Conservation (phyloP, 192 early-diverging fungal genomes). For the Entophlyctis luteolus region DNA sequence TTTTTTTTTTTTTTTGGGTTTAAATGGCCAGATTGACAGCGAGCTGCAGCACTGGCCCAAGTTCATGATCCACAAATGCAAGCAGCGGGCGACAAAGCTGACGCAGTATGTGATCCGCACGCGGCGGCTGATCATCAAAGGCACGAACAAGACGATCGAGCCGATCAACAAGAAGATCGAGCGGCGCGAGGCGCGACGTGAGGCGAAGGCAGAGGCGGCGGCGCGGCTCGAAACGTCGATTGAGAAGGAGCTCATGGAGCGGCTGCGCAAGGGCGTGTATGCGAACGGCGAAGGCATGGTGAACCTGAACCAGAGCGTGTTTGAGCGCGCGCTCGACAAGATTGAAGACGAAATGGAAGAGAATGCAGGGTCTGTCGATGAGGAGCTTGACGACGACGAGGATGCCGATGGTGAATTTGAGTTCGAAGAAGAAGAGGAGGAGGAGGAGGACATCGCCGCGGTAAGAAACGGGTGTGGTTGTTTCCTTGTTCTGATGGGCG, state of each 20-base stretch:
- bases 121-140: conserved; percentile 83
- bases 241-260: conserved; percentile 91
- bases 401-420: conserved; percentile 34
- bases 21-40: conserved; percentile 78
- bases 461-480: conserved; percentile 11
- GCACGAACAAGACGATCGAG: conserved; percentile 70
- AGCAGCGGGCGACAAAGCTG: conserved; percentile 92
- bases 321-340: conserved; percentile 77
- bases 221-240: conserved; percentile 87
- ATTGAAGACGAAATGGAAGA: conserved; percentile 36
- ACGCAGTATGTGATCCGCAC: conserved; percentile 94
- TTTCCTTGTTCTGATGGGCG: not conserved
- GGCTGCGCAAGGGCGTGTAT: conserved; percentile 90
- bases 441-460: conserved; percentile 32
- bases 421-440: conserved; percentile 35
- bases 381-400: conserved; percentile 43
- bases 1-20: conserved; percentile 9
- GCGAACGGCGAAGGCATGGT: conserved; percentile 80
- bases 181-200: conserved; percentile 75
- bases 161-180: conserved; percentile 94
- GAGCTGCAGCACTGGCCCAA: conserved; percentile 89
- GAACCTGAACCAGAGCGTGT: conserved; percentile 86
- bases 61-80: conserved; percentile 90
- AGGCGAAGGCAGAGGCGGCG: conserved; percentile 85
- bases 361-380: conserved; percentile 25